Base-by-base conservation (phyloP, 352 stramenopile genomes). In the Pythium insidiosum region DNA sequence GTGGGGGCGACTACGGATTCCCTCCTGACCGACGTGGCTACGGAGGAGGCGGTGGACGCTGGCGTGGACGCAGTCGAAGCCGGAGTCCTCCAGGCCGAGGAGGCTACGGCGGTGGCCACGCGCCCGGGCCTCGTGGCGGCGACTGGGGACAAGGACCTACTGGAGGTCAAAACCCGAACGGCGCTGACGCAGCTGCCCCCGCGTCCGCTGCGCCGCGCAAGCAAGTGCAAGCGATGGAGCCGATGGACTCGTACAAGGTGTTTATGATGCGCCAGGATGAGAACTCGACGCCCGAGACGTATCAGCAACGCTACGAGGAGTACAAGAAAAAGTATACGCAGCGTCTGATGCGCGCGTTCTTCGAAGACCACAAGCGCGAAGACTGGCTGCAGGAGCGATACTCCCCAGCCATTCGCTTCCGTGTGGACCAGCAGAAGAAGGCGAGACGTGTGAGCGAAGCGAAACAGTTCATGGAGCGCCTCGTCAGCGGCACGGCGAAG, bases 241-340 rank as follows among this genome's bases (percentile, higher is more conserved):
- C 77, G 3, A 65, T 92, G 52, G 68, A 85, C 41, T 84, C 79
- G 30, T 92, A 92, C 63, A 92, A 92, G 47, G 71, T 85, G 12
- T 92, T 86, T 50, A 92, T 92, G 76, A 92, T 92, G 79, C 76
- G 73, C 9, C 79, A 92, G 58, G 78, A 82, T 38, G 79, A 92
- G 49, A 81, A 89, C 46, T 62, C 61, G 38, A 73, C 76, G 2
- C 79, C 79, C 5, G 79, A 92, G 58, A 83, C 78, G 19, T 92
- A 88, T 38, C 74, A 88, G 50, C 76, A 92, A 38, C 74, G 79
- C 26, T 92, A 92, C 57, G 79, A 92, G 40, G 79, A 92, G 47
- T 92, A 92, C 67, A 92, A 89, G 61, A 92, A 92, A 58, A 88
- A 88, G 38, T 84, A 89, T 56, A 59, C 78, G 39, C 77, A 89